Evolutionary conservation across 2,329 filamentous ascomycete species (phyloP), one percentile per base, ranked within the genome.

Genomic region (Hypoxylon sp.): DNA sequence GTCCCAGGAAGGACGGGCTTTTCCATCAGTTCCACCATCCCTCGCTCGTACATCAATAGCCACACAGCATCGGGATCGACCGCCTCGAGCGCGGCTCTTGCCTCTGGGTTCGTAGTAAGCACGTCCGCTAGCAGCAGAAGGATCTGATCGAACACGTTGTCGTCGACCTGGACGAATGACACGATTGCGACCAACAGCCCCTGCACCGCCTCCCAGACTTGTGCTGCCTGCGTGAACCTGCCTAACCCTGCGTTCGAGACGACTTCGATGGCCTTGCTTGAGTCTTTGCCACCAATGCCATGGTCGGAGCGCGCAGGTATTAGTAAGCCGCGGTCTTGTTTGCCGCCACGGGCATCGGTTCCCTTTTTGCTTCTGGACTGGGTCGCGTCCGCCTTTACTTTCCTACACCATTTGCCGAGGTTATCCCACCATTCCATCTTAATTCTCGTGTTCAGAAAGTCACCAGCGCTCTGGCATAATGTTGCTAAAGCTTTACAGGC

Each of bases 361-460:
- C 62, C 65, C 22, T 33, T 6, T 26, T 67, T 71, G 17, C 61
- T 42, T 17, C 50, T 70, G 9, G 60, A 44, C 52, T 73, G 74
- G 11, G 76, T 75, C 2, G 80, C 83, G 57, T 83, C 80, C 3
- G 75, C 76, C 70, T 84, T 86, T 6, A 75, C 77, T 64, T 81
- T 83, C 48, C 74, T 76, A 68, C 81, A 86, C 86, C 83, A 90
- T 59, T 75, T 78, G 11, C 81, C 80, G 57, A 90, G 80, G 24
- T 88, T 80, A 14, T 85, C 82, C 57, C 80, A 81, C 91, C 92
- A 98, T 64, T 94, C 90, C 3, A 87, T 88, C 77, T 92, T 89
- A 68, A 98, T 88, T 5, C 96, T 85, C 0, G 88, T 89, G 35
- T 86, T 84, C 80, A 98, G 88, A 76, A 99, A 99, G 67, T 94